Evolutionary conservation across 192 early-diverging fungal genomes (phyloP), one percentile per base, ranked within the genome.

Genomic region (Backusella parvicylindrica): DNA sequence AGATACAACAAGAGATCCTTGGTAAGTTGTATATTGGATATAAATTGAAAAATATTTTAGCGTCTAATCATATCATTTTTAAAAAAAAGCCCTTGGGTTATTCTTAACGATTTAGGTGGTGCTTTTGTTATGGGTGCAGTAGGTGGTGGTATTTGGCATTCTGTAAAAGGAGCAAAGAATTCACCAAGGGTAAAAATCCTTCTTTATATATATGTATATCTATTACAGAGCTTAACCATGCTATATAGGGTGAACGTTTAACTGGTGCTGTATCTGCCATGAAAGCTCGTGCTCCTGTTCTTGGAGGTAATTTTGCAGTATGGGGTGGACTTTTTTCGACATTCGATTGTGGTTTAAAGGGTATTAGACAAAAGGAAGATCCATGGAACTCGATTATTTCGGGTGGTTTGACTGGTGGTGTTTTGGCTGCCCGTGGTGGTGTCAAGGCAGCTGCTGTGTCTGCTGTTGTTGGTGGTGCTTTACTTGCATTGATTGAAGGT

Each of bases 301-400:
- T 95, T 49, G 98, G 96, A 60, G 98, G 98, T 50, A 98, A 98
- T 87, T 99, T 99, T 89, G 98, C 97, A 6, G 97, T 98, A 7
- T 99, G 98, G 98, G 96, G 97, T 78, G 95, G 96, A 47, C 89
- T 99, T 75, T 99, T 99, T 82, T 96, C 95, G 56, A 93, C 97
- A 7, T 95, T 96, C 75, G 98, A 99, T 81, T 99, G 98, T 80
- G 92, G 90, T 68, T 86, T 99, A 66, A 96, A 95, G 75, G 90
- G 92, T 66, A 83, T 98, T 32, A 89, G 98, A 83, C 95, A 95
- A 80, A 99, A 98, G 90, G 98, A 99, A 76, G 98, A 99, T 85
- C 92, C 96, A 28, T 99, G 98, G 98, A 99, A 99, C 84, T 88
- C 97, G 16, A 99, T 99, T 71, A 84, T 91, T 56, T 92, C 94